Percentiles rank a stretch among this genome's conserved stretches.
Conservation (phyloP, 257 asterid species). For the Nemophila menziesii region DNA sequence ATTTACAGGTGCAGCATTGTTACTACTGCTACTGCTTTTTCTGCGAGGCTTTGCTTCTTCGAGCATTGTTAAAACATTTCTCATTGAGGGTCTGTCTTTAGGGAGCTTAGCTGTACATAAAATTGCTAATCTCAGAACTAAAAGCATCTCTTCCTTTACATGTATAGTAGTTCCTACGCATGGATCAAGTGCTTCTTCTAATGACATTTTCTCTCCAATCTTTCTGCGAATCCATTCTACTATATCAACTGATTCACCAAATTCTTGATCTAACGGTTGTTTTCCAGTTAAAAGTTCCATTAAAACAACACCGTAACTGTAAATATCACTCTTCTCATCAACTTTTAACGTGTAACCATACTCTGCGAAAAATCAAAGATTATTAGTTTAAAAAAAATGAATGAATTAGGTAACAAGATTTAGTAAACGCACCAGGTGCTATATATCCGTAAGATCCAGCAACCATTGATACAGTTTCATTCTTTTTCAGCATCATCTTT, state of each 20-base stretch:
- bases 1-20: slow-evolving; percentile 19
- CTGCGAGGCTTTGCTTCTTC: slow-evolving; percentile 50
- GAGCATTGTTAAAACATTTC: slow-evolving; percentile 42
- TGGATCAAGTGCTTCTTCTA: slow-evolving; percentile 33
- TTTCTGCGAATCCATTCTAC: slow-evolving; percentile 35
- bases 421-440: slow-evolving; percentile 42
- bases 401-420: no score
- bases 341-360: slow-evolving; percentile 48
- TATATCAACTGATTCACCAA: slow-evolving; percentile 26
- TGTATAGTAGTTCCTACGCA: slow-evolving; percentile 24
- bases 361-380: slow-evolving; percentile 18
- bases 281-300: slow-evolving; percentile 48
- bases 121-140: slow-evolving; percentile 37
- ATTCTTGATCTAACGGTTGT: slow-evolving; percentile 25
- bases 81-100: slow-evolving; percentile 45
- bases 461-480: slow-evolving; percentile 37
- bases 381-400: neutral
- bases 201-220: slow-evolving; percentile 12
- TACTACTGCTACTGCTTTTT: slow-evolving; percentile 25
- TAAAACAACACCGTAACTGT: slow-evolving; percentile 51
- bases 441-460: slow-evolving; percentile 64
- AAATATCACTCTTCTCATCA: slow-evolving; percentile 46
- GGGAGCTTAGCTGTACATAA: slow-evolving; percentile 43
- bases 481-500: slow-evolving; percentile 24
- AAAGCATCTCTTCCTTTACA: slow-evolving; percentile 46